phyloP scores from a whole-genome alignment of 116 monocot species.

The Zostera marina region DNA sequence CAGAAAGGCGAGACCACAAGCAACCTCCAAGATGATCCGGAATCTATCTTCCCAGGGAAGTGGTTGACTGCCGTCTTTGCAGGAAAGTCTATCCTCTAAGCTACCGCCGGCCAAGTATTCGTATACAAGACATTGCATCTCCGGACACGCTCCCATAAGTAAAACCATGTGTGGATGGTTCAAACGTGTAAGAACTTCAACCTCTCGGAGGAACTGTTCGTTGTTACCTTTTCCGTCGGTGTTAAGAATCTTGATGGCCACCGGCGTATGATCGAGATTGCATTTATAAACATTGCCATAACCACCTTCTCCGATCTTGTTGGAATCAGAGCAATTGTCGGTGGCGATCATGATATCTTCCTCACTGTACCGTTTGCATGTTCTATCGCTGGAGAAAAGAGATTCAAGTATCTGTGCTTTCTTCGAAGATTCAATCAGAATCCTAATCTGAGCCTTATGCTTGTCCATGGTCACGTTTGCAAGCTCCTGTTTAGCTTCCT shows the following conservation, averaged over 20 bases:
- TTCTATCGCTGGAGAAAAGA: conserved; percentile 28
- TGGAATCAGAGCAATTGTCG: conserved; percentile 62
- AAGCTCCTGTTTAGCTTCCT: conserved; percentile 28
- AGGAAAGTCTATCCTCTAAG: conserved; percentile 56
- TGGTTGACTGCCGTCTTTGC: conserved; percentile 17
- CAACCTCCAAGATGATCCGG: conserved; percentile 67
- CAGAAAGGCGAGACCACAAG: conserved; percentile 58
- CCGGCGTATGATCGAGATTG: conserved; percentile 67
- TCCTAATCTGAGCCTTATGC: no score
- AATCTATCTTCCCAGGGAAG: conserved; percentile 64
- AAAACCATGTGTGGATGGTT: conserved; percentile 73
- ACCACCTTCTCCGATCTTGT: conserved; percentile 78
- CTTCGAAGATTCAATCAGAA: no score
- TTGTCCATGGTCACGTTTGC: no score
- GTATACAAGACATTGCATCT: conserved; percentile 60
- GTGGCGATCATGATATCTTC: conserved; percentile 72
- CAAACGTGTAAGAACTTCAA: conserved; percentile 68
- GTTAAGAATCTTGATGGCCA: conserved; percentile 73
- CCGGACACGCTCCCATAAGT: conserved; percentile 70
- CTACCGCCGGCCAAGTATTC: conserved; percentile 89
- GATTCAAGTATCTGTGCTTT: not conserved
- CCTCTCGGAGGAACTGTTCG: conserved; percentile 75
- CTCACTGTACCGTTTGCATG: conserved; percentile 39
- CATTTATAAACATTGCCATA: conserved; percentile 80
- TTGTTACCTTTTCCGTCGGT: conserved; percentile 37